Base-by-base conservation (phyloP, 805 yeast genomes). In the Suhomyces xylopsoci region DNA sequence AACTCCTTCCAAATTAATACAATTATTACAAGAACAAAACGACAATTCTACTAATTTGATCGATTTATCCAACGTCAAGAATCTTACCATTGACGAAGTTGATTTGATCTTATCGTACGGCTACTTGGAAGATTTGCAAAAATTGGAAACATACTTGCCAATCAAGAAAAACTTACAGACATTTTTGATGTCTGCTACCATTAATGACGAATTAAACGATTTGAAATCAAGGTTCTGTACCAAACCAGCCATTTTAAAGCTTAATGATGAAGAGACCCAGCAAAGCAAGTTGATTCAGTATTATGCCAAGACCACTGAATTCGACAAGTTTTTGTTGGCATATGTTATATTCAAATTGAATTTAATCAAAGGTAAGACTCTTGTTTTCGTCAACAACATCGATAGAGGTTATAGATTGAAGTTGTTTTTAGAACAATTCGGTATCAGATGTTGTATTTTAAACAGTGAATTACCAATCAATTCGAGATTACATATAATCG, bases 361-460 rank as follows among this genome's bases (percentile, higher is more conserved):
- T 54, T 78, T 94, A 58, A 87, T 94, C 66, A 88, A 88, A 68
- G 99, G 99, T 28, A 94, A 94, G 68, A 85, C 96, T 1, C 72
- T 94, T 44, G 75, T 92, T 7, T 94, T 94, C 74, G 98, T 94
- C 46, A 94, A 94, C 67, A 88, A 88, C 63, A 88, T 93, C 57
- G 98, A 94, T 65, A 85, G 99, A 74, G 97, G 97, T 38, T 94
- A 93, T 73, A 83, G 97, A 65, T 78, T 94, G 58, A 91, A 90
- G 65, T 75, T 94, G 56, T 96, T 92, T 60, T 73, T 94, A 57
- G 97, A 92, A 68, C 97, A 94, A 71, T 94, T 94, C 65, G 99
- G 99, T 56, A 83, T 94, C 55, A 86, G 84, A 59, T 80, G 94
- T 51, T 88, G 96, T 73, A 87, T 94, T 28, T 77, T 94, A 54